These are phyloP conservation scores for Mycena vulgaris DNA, from an alignment of 768 basidiomycete genomes.

Conservation along the genomic window DNA sequence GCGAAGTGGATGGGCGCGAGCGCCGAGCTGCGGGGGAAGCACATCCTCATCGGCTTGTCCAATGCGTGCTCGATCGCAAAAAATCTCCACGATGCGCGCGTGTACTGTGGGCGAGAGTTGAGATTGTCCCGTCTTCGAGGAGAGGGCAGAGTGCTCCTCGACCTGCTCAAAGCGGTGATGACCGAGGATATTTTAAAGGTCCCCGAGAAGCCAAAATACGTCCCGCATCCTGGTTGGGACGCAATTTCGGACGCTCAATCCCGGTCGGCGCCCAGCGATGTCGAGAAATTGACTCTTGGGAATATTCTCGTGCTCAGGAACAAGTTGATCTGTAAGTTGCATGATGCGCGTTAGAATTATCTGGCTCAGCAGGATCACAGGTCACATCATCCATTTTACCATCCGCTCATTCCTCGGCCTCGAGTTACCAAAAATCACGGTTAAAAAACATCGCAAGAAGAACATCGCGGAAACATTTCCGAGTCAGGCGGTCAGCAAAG, in stretches of 20 bases:
- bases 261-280: conserved; percentile 7
- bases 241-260: conserved; percentile 1
- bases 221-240: conserved; percentile 36
- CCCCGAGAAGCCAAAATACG: conserved; percentile 30
- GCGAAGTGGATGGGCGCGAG: conserved; percentile 21
- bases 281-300: conserved; percentile 29
- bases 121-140: conserved; percentile 17
- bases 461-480: neutral
- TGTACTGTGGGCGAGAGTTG: conserved; percentile 30
- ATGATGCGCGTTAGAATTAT: neutral
- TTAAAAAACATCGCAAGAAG: conserved; percentile 19
- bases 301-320: conserved; percentile 30
- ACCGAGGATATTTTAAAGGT: neutral
- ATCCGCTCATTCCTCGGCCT: conserved; percentile 18
- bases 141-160: conserved; percentile 17
- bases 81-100: conserved; percentile 35
- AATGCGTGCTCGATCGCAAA: conserved; percentile 33
- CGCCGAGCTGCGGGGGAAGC: conserved; percentile 26
- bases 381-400: conserved; percentile 10
- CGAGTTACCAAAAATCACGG: conserved; percentile 2
- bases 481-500: neutral
- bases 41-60: conserved; percentile 32
- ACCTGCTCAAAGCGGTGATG: conserved; percentile 26
- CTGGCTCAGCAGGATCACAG: neutral
- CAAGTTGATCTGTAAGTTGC: conserved; percentile 36